Conservation (phyloP, 2,329 filamentous ascomycete genomes). For the Trichoderma oligosporum region DNA sequence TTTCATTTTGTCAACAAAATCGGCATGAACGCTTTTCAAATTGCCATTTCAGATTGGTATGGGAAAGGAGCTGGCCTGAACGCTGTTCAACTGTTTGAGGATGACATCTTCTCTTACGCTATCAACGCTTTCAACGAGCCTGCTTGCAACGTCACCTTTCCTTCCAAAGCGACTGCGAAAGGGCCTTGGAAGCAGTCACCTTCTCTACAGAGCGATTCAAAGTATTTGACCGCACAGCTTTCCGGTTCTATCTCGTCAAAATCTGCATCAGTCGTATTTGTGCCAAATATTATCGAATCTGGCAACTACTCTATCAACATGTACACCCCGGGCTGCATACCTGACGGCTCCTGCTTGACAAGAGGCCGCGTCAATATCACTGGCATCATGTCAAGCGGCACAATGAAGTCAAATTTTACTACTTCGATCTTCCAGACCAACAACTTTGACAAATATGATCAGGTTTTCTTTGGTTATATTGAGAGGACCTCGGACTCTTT, state of each 20-base stretch:
- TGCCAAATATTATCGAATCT: slow-evolving; percentile 78
- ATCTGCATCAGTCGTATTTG: slow-evolving; percentile 69
- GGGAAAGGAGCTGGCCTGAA: slow-evolving; percentile 79
- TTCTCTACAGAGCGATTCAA: slow-evolving; percentile 64
- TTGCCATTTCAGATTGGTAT: slow-evolving; percentile 86
- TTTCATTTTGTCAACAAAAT: slow-evolving; percentile 86
- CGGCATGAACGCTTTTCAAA: slow-evolving; percentile 80
- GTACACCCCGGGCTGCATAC: slow-evolving; percentile 86
- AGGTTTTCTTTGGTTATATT: slow-evolving; percentile 80
- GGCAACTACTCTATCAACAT: slow-evolving; percentile 89
- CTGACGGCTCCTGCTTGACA: slow-evolving; percentile 70
- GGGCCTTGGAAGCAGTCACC: slow-evolving; percentile 71
- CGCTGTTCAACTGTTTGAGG: slow-evolving; percentile 81
- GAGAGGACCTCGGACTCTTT: slow-evolving; percentile 71
- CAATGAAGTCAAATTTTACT: slow-evolving; percentile 47
- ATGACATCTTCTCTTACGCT: slow-evolving; percentile 82
- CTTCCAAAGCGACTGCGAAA: slow-evolving; percentile 63
- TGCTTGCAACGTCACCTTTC: slow-evolving; percentile 59
- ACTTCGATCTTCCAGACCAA: slow-evolving; percentile 82
- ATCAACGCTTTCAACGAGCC: slow-evolving; percentile 87
- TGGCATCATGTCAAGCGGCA: slow-evolving; percentile 58
- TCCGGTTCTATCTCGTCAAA: slow-evolving; percentile 52
- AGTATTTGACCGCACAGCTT: slow-evolving; percentile 71
- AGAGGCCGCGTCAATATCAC: slow-evolving; percentile 82
- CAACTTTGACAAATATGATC: slow-evolving; percentile 93